These are phyloP conservation scores for Mycena chlorophos DNA, from an alignment of 768 basidiomycete genomes.

Conservation along the genomic window DNA sequence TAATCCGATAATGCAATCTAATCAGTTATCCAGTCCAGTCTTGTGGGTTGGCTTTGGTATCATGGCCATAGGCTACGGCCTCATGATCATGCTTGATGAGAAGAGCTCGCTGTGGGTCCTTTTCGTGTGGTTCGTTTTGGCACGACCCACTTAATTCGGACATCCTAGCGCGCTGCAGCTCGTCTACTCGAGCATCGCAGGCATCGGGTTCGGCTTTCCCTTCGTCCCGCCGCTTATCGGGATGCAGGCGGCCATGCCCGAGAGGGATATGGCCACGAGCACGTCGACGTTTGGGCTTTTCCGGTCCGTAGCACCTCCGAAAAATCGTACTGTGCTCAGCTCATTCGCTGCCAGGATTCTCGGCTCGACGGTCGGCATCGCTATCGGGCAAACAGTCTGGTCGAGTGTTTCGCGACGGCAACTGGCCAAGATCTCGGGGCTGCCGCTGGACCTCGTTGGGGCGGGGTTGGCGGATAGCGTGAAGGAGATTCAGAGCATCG, in stretches of 20 bases:
- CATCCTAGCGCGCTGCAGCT: conserved; percentile 58
- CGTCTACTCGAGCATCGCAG: conserved; percentile 62
- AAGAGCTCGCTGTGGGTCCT: conserved; percentile 49
- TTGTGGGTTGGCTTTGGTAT: conserved; percentile 60
- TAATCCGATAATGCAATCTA: no score
- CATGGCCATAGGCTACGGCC: conserved; percentile 65
- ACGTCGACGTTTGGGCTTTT: conserved; percentile 72
- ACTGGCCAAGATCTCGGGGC: conserved; percentile 9
- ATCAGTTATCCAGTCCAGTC: conserved; percentile 21
- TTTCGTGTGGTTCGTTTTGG: background rate
- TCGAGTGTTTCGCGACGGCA: conserved; percentile 34
- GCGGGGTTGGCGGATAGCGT: conserved; percentile 13
- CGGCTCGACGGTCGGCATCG: conserved; percentile 76
- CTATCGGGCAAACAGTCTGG: conserved; percentile 72
- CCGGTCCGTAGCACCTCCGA: conserved; percentile 31
- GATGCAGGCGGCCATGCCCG: conserved; percentile 83
- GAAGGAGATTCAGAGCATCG: conserved; percentile 7
- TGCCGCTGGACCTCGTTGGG: conserved; percentile 11
- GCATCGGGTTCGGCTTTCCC: conserved; percentile 62
- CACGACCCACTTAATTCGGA: conserved; percentile 6
- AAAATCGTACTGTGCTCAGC: no score
- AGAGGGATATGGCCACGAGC: conserved; percentile 85
- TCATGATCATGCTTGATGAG: conserved; percentile 72
- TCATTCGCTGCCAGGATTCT: conserved; percentile 54
- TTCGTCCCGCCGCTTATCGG: conserved; percentile 75